Percentiles rank a stretch among this genome's conserved stretches.
Conservation (phyloP, 495 filamentous ascomycete genomes). For the Delitschia confertaspora region DNA sequence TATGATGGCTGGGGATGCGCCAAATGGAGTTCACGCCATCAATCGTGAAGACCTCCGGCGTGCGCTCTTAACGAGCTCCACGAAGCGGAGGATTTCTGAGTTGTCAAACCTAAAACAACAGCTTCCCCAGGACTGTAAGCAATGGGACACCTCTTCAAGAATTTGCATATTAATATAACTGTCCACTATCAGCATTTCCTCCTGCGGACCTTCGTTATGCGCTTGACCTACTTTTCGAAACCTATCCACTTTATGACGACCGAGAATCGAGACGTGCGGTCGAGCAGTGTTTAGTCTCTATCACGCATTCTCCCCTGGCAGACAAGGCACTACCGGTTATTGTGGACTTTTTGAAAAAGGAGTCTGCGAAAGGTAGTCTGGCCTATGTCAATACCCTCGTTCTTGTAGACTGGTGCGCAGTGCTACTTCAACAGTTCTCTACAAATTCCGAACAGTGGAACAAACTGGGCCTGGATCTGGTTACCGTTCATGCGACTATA, state of each 20-base stretch:
- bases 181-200: conserved; percentile 7
- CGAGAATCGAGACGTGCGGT: conserved; percentile 72
- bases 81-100: conserved; percentile 39
- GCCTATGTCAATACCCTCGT: conserved; percentile 75
- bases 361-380: conserved; percentile 64
- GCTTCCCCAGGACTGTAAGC: conserved; percentile 39
- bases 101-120: conserved; percentile 39
- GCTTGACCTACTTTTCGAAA: conserved; percentile 67
- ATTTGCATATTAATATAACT: conserved; percentile 1
- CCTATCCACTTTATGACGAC: conserved; percentile 80
- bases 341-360: conserved; percentile 47
- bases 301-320: conserved; percentile 46
- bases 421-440: conserved; percentile 55
- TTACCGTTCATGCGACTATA: conserved; percentile 53
- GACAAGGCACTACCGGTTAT: conserved; percentile 51
- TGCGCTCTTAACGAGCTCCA: conserved; percentile 40
- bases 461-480: conserved; percentile 54
- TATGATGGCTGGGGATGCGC: conserved; percentile 26
- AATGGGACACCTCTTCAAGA: no score
- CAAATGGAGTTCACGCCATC: conserved; percentile 20
- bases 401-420: conserved; percentile 79
- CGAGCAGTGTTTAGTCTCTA: conserved; percentile 59
- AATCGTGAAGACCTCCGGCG: conserved; percentile 28
- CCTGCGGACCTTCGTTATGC: conserved; percentile 33
- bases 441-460: conserved; percentile 49